Evolutionary conservation across 164 flowering plant species (phyloP).

Genomic region (Umbellularia californica): DNA sequence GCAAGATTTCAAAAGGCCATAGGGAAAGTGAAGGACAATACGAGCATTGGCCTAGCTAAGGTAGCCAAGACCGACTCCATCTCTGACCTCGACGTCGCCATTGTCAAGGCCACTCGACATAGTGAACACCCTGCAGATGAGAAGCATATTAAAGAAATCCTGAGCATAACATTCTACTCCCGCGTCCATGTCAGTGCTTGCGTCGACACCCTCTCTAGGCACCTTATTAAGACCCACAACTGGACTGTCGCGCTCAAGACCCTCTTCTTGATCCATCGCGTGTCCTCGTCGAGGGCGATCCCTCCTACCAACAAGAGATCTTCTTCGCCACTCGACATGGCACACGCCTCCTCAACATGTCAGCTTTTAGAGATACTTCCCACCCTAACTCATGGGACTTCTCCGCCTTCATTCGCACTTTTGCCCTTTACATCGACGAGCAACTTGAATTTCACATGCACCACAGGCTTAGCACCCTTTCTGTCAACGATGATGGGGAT

Average conservation of each 20-base stretch:
- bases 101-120: slow-evolving; percentile 88
- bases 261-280: slow-evolving; percentile 63
- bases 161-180: slow-evolving; percentile 52
- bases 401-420: slow-evolving; percentile 74
- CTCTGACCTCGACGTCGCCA: slow-evolving; percentile 78
- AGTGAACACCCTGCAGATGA: slow-evolving; percentile 78
- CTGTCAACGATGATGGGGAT: neutral
- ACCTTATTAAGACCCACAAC: slow-evolving; percentile 73
- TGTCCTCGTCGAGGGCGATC: slow-evolving; percentile 66
- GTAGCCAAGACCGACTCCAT: slow-evolving; percentile 40
- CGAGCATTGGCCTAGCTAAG: slow-evolving; percentile 56
- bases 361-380: slow-evolving; percentile 72
- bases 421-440: slow-evolving; percentile 72
- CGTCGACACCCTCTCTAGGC: slow-evolving; percentile 47
- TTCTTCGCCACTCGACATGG: no score
- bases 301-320: slow-evolving; percentile 56
- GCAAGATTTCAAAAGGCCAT: slow-evolving; percentile 61
- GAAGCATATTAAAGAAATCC: slow-evolving; percentile 48
- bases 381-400: slow-evolving; percentile 65
- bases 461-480: slow-evolving; percentile 17
- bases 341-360: slow-evolving; percentile 58
- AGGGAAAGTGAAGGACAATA: slow-evolving; percentile 72
- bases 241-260: slow-evolving; percentile 86
- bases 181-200: slow-evolving; percentile 50
- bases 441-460: slow-evolving; percentile 67